Evolutionary conservation across 176 grass and related monocot species (phyloP).

Genomic region (Chrysopogon serrulatus): DNA sequence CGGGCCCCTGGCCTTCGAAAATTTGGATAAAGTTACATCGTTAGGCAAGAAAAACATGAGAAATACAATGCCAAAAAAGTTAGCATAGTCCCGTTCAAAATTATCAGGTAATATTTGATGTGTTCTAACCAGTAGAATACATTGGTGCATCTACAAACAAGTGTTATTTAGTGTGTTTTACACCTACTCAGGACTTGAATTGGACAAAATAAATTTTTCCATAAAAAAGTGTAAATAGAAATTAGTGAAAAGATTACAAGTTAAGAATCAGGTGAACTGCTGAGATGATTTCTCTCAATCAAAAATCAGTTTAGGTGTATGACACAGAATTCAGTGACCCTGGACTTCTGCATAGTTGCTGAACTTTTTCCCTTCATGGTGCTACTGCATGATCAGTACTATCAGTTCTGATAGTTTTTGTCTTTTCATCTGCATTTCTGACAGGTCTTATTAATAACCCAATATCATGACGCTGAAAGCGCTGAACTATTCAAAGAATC

Average conservation of each 20-base stretch:
- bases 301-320: neutral
- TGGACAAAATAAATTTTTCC: neutral
- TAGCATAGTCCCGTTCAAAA: neutral
- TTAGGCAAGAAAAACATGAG: neutral
- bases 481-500: neutral
- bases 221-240: neutral
- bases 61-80: neutral
- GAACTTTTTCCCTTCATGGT: constrained; percentile 24
- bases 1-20: neutral
- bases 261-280: neutral
- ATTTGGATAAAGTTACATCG: neutral
- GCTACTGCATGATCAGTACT: constrained; percentile 25
- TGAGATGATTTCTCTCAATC: neutral
- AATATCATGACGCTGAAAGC: neutral
- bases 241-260: neutral
- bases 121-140: neutral
- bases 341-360: constrained; percentile 12
- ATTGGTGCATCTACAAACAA: neutral
- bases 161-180: neutral
- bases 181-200: neutral
- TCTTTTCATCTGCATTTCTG: neutral
- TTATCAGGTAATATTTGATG: neutral
- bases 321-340: neutral
- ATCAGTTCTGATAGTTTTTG: constrained; percentile 23
- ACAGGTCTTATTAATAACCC: constrained; percentile 14